These are phyloP conservation scores for Exutisphaerella laricina DNA, from an alignment of 2,329 filamentous ascomycete species.

Conservation along the genomic window DNA sequence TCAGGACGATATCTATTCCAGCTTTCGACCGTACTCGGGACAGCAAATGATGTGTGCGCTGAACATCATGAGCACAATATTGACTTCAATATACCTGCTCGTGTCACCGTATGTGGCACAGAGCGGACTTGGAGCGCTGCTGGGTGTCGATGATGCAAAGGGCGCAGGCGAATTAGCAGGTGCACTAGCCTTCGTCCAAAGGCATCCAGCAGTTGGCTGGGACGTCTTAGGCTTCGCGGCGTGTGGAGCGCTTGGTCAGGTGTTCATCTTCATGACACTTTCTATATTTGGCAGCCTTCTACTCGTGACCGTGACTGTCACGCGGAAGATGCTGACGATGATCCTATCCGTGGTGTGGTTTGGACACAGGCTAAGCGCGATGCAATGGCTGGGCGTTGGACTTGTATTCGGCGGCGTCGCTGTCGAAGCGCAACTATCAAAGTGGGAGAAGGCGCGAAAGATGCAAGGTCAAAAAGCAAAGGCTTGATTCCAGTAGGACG, in stretches of 20 bases:
- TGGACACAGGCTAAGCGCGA: conserved; percentile 76
- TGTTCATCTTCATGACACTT: conserved; percentile 84
- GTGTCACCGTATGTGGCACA: conserved; percentile 72
- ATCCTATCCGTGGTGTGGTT: conserved; percentile 92
- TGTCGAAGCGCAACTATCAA: conserved; percentile 75
- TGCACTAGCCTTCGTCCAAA: conserved; percentile 73
- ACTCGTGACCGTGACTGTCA: conserved; percentile 93
- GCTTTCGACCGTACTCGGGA: conserved; percentile 73
- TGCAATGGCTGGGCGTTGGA: conserved; percentile 89
- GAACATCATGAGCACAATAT: conserved; percentile 75
- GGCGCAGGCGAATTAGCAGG: conserved; percentile 69
- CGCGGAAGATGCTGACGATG: conserved; percentile 99
- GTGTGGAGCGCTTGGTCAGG: conserved; percentile 87
- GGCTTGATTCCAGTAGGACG: background rate
- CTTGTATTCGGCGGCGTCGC: conserved; percentile 95
- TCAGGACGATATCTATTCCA: conserved; percentile 84
- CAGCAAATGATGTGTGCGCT: conserved; percentile 99
- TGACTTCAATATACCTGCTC: conserved; percentile 72
- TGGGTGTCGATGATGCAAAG: conserved; percentile 40
- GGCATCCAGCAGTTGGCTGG: conserved; percentile 74
- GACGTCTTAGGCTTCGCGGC: conserved; percentile 86
- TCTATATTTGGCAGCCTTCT: conserved; percentile 87
- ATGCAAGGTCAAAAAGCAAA: conserved; percentile 51
- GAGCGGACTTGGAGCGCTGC: conserved; percentile 42
- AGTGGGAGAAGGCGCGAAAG: conserved; percentile 78